phyloP scores from a whole-genome alignment of 768 basidiomycete genomes.

The Naganishia friedmannii region DNA sequence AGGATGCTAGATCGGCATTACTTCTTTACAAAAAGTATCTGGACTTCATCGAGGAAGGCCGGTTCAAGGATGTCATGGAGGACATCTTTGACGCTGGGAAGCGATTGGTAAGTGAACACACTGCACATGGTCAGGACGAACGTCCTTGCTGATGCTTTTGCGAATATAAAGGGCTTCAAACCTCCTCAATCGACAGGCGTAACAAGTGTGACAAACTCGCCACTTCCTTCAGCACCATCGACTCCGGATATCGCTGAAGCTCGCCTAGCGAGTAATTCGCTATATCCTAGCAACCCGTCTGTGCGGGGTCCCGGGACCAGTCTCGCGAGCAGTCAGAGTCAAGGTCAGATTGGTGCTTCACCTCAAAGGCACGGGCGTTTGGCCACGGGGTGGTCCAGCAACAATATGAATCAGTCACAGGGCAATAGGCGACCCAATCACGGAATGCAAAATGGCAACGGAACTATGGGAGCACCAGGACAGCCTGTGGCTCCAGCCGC shows the following conservation, averaged over 20 bases:
- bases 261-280: neutral
- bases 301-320: neutral
- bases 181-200: slow-evolving; percentile 26
- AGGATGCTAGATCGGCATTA: slow-evolving; percentile 84
- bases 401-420: slow-evolving; percentile 3
- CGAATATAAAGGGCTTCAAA: slow-evolving; percentile 32
- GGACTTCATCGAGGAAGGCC: slow-evolving; percentile 63
- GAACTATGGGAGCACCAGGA: slow-evolving; percentile 7
- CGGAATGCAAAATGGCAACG: neutral
- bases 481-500: slow-evolving; percentile 1
- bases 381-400: slow-evolving; percentile 8
- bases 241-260: slow-evolving; percentile 24
- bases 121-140: neutral
- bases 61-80: slow-evolving; percentile 84
- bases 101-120: slow-evolving; percentile 44
- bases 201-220: slow-evolving; percentile 14
- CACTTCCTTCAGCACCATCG: slow-evolving; percentile 20
- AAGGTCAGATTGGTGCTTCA: neutral
- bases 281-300: slow-evolving; percentile 12
- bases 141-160: neutral
- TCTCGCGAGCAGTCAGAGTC: slow-evolving; percentile 4
- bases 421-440: slow-evolving; percentile 9
- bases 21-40: slow-evolving; percentile 75
- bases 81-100: slow-evolving; percentile 55
- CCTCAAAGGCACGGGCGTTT: slow-evolving; percentile 14